Percentiles rank a stretch among this genome's conserved stretches.
phyloP scores from a whole-genome alignment of 2,329 filamentous ascomycete genomes.

The Penicillium janthinellum region DNA sequence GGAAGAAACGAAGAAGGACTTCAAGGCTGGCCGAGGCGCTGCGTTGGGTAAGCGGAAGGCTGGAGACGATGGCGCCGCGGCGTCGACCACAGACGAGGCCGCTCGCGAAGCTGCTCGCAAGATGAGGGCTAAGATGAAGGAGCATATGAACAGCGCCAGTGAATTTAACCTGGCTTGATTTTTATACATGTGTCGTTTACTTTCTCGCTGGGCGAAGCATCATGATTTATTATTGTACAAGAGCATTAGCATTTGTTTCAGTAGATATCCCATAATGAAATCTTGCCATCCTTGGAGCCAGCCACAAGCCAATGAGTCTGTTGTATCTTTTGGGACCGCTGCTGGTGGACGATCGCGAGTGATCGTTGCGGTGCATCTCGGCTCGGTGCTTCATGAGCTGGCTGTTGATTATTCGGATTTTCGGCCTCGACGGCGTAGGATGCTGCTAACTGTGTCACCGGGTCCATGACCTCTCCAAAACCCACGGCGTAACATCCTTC shows the following conservation, averaged over 20 bases:
- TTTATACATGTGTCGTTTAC: constrained; percentile 3
- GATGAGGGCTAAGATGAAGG: constrained; percentile 57
- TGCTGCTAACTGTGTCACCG: neutral
- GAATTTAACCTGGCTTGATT: constrained; percentile 61
- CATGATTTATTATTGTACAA: constrained; percentile 32
- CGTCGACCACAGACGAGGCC: constrained; percentile 48
- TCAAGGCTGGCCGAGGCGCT: constrained; percentile 47
- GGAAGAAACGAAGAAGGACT: constrained; percentile 50
- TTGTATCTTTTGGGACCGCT: constrained; percentile 65
- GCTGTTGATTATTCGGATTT: neutral
- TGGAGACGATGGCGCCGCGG: constrained; percentile 28
- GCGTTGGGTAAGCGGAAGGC: constrained; percentile 41
- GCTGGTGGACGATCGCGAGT: constrained; percentile 60
- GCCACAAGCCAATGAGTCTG: constrained; percentile 84
- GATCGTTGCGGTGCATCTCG: constrained; percentile 17
- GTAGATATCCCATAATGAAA: constrained; percentile 95
- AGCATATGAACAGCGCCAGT: constrained; percentile 54
- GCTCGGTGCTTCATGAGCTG: neutral
- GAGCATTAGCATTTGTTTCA: constrained; percentile 45
- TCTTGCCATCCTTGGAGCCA: constrained; percentile 91
- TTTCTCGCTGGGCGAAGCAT: constrained; percentile 14
- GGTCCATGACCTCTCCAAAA: constrained; percentile 58
- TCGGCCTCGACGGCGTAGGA: neutral
- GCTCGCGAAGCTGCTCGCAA: constrained; percentile 53
- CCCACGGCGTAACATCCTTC: constrained; percentile 81